Evolutionary conservation across 306 rosid species (phyloP), one percentile per base, ranked within the genome.

Genomic region (Styphnolobium japonicum): DNA sequence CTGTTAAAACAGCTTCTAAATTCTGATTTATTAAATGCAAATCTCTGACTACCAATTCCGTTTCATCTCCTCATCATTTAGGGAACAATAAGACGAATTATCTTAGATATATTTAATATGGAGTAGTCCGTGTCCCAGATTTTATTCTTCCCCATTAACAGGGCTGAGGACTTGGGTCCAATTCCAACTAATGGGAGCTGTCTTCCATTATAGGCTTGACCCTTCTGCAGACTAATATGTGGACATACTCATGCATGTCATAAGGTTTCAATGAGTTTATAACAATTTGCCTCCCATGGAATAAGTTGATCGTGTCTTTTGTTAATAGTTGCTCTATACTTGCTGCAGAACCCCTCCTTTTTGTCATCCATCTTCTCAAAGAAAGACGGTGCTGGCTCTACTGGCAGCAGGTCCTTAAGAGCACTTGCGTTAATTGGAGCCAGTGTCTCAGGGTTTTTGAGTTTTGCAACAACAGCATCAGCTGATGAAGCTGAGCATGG

Each of bases 401-500:
- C 88, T 43, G 87, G 98, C 27, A 29, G 78, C 10, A 89, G 82
- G 74, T 90, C 98, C 58, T 76, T 96, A 11, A 90, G 97, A 83
- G 93, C 88, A 52, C 87, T 96, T 81, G 99, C 98, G 7, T 89
- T 96, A 60, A 56, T 96, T 77, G 99, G 98, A 77, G 99, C 93
- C 33, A 90, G 98, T 51, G 79, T 96, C 52, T 89, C 98, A 3
- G 97, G 99, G 39, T 62, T 93, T 15, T 80, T 96, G 27, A 74
- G 98, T 83, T 93, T 96, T 85, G 90, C 94, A 56, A 88, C 96
- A 23, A 76, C 88, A 6, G 95, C 98, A 75, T 87, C 90, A 51
- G 96, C 98, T 67, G 99, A 96, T 89, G 99, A 96, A 86, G 97
- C 98, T 58, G 99, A 96, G 76, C 98, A 96, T 74, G 98, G 99